These are phyloP conservation scores for Protomyces arabidopsidicola DNA, from an alignment of 1,139 yeast genomes.

Conservation along the genomic window DNA sequence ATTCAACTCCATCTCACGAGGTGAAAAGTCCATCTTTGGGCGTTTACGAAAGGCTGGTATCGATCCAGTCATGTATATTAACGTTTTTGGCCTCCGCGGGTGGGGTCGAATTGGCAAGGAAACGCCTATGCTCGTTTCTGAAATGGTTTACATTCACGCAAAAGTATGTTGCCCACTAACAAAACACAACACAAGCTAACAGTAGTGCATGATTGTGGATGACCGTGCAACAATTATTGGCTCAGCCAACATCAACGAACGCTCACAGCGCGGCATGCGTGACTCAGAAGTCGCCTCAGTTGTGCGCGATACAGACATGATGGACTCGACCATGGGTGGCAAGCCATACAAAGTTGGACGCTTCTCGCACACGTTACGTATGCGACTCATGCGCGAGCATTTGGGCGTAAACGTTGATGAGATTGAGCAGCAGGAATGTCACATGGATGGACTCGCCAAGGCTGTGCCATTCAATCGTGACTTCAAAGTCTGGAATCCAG, in stretches of 20 bases:
- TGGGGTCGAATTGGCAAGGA: slow-evolving; percentile 90
- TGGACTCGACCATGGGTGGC: slow-evolving; percentile 76
- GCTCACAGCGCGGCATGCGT: slow-evolving; percentile 88
- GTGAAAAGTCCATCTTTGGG: slow-evolving; percentile 82
- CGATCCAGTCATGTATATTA: slow-evolving; percentile 80
- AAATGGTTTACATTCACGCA: slow-evolving; percentile 90
- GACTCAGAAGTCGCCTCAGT: slow-evolving; percentile 93
- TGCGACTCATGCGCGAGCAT: slow-evolving; percentile 94
- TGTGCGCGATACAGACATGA: slow-evolving; percentile 73
- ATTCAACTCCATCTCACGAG: slow-evolving; percentile 87
- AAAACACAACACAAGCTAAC: slow-evolving; percentile 8
- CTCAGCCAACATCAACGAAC: slow-evolving; percentile 91
- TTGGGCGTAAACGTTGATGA: slow-evolving; percentile 88
- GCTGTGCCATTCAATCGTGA: slow-evolving; percentile 19
- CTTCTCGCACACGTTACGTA: slow-evolving; percentile 83
- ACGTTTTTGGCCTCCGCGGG: slow-evolving; percentile 83
- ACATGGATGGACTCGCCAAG: slow-evolving; percentile 44
- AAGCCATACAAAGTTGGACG: slow-evolving; percentile 72
- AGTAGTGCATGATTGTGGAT: slow-evolving; percentile 68
- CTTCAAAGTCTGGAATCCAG: slow-evolving; percentile 19
- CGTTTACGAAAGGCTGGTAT: slow-evolving; percentile 74
- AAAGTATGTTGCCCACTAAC: too few species aligned
- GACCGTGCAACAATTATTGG: slow-evolving; percentile 92
- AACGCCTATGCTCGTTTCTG: slow-evolving; percentile 65
- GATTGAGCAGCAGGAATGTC: slow-evolving; percentile 75